Conservation (phyloP, 257 asterid genomes). For the Salvia miltiorrhiza region DNA sequence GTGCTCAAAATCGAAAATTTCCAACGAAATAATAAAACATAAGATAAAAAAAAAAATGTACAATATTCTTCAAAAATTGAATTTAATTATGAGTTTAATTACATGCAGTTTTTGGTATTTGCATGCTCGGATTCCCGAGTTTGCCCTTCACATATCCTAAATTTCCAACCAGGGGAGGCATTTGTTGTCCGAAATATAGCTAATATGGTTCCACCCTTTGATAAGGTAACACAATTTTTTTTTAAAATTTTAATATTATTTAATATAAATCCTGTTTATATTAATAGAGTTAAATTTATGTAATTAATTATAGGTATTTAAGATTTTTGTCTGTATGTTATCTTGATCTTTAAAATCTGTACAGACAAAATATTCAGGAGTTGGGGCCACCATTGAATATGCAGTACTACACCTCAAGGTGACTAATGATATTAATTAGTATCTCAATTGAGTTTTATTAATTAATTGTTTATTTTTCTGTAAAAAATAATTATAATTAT, state of each 20-base stretch:
- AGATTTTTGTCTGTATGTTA: background rate
- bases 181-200: constrained; percentile 59
- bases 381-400: constrained; percentile 87
- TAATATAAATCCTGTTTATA: too few relatives aligned
- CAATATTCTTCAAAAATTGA: too few relatives aligned
- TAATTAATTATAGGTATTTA: too few relatives aligned
- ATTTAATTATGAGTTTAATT: background rate
- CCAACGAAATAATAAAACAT: too few relatives aligned
- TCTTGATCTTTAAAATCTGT: background rate
- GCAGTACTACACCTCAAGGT: constrained; percentile 89
- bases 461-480: too few relatives aligned
- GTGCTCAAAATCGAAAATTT: too few relatives aligned
- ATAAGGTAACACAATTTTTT: constrained; percentile 26
- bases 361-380: constrained; percentile 74
- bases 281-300: too few relatives aligned
- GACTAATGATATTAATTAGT: background rate
- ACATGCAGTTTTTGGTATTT: constrained; percentile 47
- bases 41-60: too few relatives aligned
- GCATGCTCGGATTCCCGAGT: constrained; percentile 76
- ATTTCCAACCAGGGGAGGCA: constrained; percentile 70
- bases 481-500: background rate
- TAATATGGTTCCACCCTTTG: constrained; percentile 64
- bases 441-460: too few relatives aligned
- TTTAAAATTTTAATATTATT: too few relatives aligned
- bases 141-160: constrained; percentile 52